A percentile compares a stretch with the other conserved stretches of the same genome.
Evolutionary conservation across 352 stramenopile species (phyloP).

Genomic region (Phytophthora fragariae): DNA sequence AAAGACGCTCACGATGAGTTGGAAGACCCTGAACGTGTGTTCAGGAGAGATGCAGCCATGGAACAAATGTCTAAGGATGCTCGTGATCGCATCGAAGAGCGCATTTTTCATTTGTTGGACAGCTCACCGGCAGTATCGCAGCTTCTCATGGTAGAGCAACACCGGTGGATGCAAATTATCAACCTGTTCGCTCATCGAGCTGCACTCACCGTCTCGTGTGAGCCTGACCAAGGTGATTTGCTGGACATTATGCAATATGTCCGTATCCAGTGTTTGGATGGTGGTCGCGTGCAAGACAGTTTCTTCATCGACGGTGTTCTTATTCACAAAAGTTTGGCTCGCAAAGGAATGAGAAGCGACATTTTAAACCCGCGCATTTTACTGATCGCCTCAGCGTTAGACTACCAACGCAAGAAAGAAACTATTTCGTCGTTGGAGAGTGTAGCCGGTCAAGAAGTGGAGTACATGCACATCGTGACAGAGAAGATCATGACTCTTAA

Average conservation of each 20-base stretch:
- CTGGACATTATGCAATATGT: slow-evolving; percentile 91
- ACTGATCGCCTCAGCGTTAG: slow-evolving; percentile 82
- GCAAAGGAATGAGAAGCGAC: slow-evolving; percentile 85
- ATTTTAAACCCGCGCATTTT: slow-evolving; percentile 84
- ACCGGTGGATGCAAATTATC: slow-evolving; percentile 87
- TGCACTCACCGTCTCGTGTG: slow-evolving; percentile 68
- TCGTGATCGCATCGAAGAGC: slow-evolving; percentile 71
- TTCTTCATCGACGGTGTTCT: slow-evolving; percentile 92
- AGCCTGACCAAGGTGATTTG: slow-evolving; percentile 74
- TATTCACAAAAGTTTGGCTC: slow-evolving; percentile 84
- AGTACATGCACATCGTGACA: slow-evolving; percentile 92
- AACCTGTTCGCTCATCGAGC: slow-evolving; percentile 73
- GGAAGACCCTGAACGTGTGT: slow-evolving; percentile 48
- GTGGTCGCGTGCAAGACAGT: slow-evolving; percentile 77
- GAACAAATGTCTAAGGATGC: slow-evolving; percentile 72
- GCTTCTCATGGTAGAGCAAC: slow-evolving; percentile 74
- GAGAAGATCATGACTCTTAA: slow-evolving; percentile 89
- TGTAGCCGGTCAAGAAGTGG: slow-evolving; percentile 84
- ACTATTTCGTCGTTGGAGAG: slow-evolving; percentile 84
- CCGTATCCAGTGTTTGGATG: slow-evolving; percentile 82
- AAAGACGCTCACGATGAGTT: slow-evolving; percentile 69
- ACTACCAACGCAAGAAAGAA: slow-evolving; percentile 89
- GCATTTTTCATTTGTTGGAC: slow-evolving; percentile 77
- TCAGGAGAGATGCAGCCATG: slow-evolving; percentile 52
- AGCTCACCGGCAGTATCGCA: slow-evolving; percentile 56